A percentile compares a stretch with the other conserved stretches of the same genome.
phyloP scores from a whole-genome alignment of 768 basidiomycete species.

The Termitomyces sp. region DNA sequence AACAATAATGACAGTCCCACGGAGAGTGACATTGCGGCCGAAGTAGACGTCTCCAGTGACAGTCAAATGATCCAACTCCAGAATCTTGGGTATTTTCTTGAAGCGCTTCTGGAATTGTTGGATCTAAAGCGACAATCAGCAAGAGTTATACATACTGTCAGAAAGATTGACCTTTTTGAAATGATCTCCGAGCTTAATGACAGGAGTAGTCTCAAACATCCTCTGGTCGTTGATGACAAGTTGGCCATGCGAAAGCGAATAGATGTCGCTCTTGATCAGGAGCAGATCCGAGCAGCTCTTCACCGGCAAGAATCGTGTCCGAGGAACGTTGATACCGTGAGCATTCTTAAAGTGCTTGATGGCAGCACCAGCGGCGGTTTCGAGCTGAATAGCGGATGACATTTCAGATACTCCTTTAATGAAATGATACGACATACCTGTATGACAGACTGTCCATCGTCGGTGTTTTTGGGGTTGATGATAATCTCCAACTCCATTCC shows the following conservation, averaged over 20 bases:
- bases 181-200: conserved; percentile 93
- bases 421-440: conserved; percentile 37
- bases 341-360: conserved; percentile 92
- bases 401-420: not conserved
- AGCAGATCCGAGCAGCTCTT: conserved; percentile 86
- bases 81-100: conserved; percentile 87
- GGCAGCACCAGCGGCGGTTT: conserved; percentile 91
- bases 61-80: conserved; percentile 92
- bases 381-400: conserved; percentile 42
- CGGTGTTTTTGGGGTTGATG: conserved; percentile 85
- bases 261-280: conserved; percentile 89
- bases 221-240: conserved; percentile 78
- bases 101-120: conserved; percentile 92
- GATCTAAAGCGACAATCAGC: conserved; percentile 37
- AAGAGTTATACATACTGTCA: not conserved
- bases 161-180: conserved; percentile 77
- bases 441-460: conserved; percentile 82
- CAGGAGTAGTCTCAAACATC: conserved; percentile 87
- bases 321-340: conserved; percentile 92
- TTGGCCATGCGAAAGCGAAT: conserved; percentile 84
- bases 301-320: conserved; percentile 89
- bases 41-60: conserved; percentile 91
- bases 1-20: conserved; percentile 86
- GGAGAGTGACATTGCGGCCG: conserved; percentile 79
- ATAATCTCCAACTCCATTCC: conserved; percentile 93